Evolutionary conservation across 2,329 filamentous ascomycete genomes (phyloP).

Genomic region (Alternaria tenuissima): DNA sequence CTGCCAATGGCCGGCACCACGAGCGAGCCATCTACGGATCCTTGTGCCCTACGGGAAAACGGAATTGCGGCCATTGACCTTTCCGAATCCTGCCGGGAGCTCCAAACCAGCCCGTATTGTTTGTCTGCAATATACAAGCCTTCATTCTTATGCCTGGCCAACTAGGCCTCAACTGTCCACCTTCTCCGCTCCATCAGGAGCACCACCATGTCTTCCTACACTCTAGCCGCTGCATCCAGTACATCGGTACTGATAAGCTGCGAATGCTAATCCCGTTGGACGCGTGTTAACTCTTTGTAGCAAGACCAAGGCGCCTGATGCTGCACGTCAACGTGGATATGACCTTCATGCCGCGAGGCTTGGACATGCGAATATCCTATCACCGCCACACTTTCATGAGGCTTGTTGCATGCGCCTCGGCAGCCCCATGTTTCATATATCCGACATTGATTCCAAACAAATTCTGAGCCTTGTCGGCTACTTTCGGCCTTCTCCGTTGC

Average conservation of each 20-base stretch:
- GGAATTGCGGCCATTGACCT: constrained; percentile 28
- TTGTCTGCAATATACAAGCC: constrained; percentile 11
- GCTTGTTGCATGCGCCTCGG: not conserved
- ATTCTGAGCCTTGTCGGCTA: not conserved
- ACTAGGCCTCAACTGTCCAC: constrained; percentile 3
- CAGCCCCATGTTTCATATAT: not conserved
- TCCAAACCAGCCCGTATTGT: constrained; percentile 8
- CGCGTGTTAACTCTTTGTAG: not conserved
- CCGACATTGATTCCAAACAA: not conserved
- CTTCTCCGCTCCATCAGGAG: not conserved
- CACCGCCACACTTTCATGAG: not conserved
- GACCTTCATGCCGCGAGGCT: not conserved
- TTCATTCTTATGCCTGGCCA: constrained; percentile 1
- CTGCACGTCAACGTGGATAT: not conserved
- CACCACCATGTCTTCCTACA: constrained; percentile 2
- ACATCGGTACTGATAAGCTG: constrained; percentile 4
- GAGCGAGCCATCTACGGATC: constrained; percentile 23
- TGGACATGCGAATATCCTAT: not conserved
- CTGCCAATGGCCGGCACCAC: constrained; percentile 18
- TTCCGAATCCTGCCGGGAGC: constrained; percentile 31
- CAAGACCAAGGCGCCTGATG: not conserved
- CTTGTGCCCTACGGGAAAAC: constrained; percentile 31
- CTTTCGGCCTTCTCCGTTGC: not conserved
- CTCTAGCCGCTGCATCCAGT: not conserved
- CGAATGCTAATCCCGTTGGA: not conserved